Evolutionary conservation across 169 alveolate genomes (phyloP).

Genomic region (Cryptosporidium felis): DNA sequence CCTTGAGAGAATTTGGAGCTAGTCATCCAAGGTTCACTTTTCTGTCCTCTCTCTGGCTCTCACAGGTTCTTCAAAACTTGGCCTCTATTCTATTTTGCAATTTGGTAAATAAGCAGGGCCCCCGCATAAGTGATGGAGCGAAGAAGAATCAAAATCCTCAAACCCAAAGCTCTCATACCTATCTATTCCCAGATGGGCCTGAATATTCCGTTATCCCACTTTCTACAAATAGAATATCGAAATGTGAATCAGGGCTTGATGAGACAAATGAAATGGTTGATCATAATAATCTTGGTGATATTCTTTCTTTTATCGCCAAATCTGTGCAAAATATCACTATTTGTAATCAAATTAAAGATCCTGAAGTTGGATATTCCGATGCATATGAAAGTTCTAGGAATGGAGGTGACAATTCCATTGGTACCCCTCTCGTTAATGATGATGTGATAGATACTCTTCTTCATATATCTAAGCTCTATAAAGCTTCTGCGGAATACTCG

Average conservation of each 20-base stretch:
- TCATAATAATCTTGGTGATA: constrained; percentile 10
- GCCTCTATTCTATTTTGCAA: constrained; percentile 32
- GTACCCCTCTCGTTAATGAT: no score
- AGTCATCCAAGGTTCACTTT: constrained; percentile 32
- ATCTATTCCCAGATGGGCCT: constrained; percentile 16
- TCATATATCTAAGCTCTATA: constrained; percentile 36
- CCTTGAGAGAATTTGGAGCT: background rate
- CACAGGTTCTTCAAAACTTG: constrained; percentile 30
- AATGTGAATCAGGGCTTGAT: no score
- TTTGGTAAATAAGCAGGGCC: constrained; percentile 17
- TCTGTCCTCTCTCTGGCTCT: constrained; percentile 46
- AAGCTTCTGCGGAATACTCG: constrained; percentile 52
- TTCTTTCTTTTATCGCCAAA: constrained; percentile 33
- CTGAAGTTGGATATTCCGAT: background rate
- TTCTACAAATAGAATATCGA: background rate
- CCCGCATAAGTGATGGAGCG: background rate
- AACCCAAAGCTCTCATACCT: background rate
- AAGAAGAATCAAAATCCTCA: background rate
- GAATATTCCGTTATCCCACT: constrained; percentile 46
- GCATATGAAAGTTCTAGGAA: no score
- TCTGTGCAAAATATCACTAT: constrained; percentile 14
- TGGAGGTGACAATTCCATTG: no score
- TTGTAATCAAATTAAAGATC: background rate
- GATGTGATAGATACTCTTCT: background rate
- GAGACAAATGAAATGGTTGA: background rate